These are phyloP conservation scores for Davidsoniella eucalypti DNA, from an alignment of 2,329 filamentous ascomycete species.

Conservation along the genomic window DNA sequence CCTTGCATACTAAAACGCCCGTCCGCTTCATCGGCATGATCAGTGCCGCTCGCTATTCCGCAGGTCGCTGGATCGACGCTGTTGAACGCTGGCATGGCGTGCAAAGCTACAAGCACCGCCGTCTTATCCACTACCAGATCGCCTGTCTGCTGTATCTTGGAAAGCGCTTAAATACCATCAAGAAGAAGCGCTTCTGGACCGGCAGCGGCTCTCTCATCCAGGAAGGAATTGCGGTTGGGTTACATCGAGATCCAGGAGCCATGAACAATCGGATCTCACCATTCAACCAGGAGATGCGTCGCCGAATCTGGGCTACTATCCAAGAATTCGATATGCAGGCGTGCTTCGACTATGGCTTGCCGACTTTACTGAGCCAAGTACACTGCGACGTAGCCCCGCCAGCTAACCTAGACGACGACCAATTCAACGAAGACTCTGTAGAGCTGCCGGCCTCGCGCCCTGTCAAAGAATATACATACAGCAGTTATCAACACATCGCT, in stretches of 20 bases:
- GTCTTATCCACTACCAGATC: slow-evolving; percentile 44
- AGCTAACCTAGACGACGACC: slow-evolving; percentile 40
- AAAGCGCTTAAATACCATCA: slow-evolving; percentile 45
- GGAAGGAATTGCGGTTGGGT: slow-evolving; percentile 39
- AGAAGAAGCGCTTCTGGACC: slow-evolving; percentile 50
- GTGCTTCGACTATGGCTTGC: slow-evolving; percentile 43
- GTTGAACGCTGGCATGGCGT: slow-evolving; percentile 36
- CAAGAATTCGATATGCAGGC: slow-evolving; percentile 46
- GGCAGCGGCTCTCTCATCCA: slow-evolving; percentile 38
- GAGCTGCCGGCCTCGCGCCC: slow-evolving; percentile 35
- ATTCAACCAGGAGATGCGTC: slow-evolving; percentile 45
- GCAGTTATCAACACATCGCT: slow-evolving; percentile 41
- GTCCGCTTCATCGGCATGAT: slow-evolving; percentile 42
- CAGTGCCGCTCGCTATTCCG: slow-evolving; percentile 34
- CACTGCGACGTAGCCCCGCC: slow-evolving; percentile 39
- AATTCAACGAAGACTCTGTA: slow-evolving; percentile 36
- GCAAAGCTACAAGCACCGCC: slow-evolving; percentile 45
- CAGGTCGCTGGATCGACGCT: slow-evolving; percentile 39
- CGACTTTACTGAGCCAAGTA: slow-evolving; percentile 39
- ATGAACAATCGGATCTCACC: slow-evolving; percentile 38
- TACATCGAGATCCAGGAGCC: slow-evolving; percentile 42
- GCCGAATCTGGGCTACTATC: slow-evolving; percentile 43
- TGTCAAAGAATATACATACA: slow-evolving; percentile 37
- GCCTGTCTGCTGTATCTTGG: slow-evolving; percentile 42
- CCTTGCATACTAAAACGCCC: slow-evolving; percentile 34